Base-by-base conservation (phyloP, 2,329 filamentous ascomycete species). In the Aspergillus jensenii region DNA sequence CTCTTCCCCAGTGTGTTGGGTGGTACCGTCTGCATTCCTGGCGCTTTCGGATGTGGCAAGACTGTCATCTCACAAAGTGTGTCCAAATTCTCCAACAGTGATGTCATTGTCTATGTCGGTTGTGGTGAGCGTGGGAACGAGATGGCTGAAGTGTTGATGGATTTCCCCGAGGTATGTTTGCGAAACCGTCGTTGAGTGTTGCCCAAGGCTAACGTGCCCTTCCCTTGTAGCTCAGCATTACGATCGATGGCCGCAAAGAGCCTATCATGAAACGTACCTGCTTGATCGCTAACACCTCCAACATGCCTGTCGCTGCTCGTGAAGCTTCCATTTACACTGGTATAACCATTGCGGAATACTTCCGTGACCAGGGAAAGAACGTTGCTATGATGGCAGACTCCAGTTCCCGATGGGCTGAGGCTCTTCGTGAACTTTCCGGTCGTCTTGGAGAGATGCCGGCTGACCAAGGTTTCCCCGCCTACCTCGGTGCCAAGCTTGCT, bases 381-480 rank as follows among this genome's bases (percentile, higher is more conserved):
- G 95, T 99, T 40, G 93, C 95, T 69, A 99, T 99, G 95, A 99
- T 99, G 95, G 95, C 95, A 63, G 95, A 99, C 79, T 98, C 95
- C 15, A 90, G 93, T 52, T 99, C 95, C 54, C 92, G 95, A 65
- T 99, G 95, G 95, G 95, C 95, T 63, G 95, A 99, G 81, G 95
- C 95, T 73, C 86, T 99, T 75, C 92, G 95, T 90, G 95, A 99
- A 78, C 88, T 99, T 76, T 99, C 95, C 35, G 95, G 95, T 83
- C 95, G 95, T 84, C 84, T 99, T 60, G 95, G 95, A 84, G 95
- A 99, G 79, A 99, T 99, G 95, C 95, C 95, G 79, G 95, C 95
- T 77, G 95, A 99, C 78, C 95, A 99, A 79, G 95, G 95, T 87
- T 99, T 97, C 88, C 95, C 95, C 46, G 95, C 95, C 52, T 99